phyloP scores from a whole-genome alignment of 225 moss, liverwort and hornwort species.

The Thuidium tamariscinum region DNA sequence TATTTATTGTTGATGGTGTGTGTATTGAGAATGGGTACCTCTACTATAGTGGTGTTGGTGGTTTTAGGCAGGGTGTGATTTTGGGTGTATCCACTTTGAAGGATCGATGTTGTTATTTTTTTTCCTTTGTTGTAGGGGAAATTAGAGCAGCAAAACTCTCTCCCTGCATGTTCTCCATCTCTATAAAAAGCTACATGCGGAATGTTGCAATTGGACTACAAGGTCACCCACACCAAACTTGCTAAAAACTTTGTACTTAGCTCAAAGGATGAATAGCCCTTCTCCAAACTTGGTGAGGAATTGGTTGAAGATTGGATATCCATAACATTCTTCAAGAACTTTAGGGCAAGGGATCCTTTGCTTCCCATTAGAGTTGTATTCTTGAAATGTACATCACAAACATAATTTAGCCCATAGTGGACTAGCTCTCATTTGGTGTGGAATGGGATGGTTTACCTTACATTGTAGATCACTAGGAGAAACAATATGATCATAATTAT shows the following conservation, averaged over 20 bases:
- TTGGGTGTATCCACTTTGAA: not conserved
- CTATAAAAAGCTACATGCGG: rapidly evolving
- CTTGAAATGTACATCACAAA: no score
- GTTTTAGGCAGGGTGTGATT: rapidly evolving
- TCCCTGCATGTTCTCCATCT: not conserved
- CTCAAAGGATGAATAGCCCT: not conserved
- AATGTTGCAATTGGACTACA: rapidly evolving
- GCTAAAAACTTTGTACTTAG: not conserved
- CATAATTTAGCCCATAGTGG: no score
- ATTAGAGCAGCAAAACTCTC: rapidly evolving
- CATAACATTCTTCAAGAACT: not conserved
- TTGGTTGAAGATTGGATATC: not conserved
- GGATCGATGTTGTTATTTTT: not conserved
- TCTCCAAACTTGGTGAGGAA: rapidly evolving
- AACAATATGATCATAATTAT: no score
- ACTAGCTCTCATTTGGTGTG: no score
- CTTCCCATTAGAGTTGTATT: no score
- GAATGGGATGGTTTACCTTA: no score
- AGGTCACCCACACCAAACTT: not conserved
- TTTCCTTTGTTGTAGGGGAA: not conserved
- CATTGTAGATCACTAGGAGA: no score
- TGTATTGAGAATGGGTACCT: no score
- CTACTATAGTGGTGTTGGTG: rapidly evolving
- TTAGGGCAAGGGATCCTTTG: not conserved
- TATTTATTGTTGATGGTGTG: no score